These are phyloP conservation scores for Plasmodium adleri DNA, from an alignment of 169 alveolate species.

Conservation along the genomic window DNA sequence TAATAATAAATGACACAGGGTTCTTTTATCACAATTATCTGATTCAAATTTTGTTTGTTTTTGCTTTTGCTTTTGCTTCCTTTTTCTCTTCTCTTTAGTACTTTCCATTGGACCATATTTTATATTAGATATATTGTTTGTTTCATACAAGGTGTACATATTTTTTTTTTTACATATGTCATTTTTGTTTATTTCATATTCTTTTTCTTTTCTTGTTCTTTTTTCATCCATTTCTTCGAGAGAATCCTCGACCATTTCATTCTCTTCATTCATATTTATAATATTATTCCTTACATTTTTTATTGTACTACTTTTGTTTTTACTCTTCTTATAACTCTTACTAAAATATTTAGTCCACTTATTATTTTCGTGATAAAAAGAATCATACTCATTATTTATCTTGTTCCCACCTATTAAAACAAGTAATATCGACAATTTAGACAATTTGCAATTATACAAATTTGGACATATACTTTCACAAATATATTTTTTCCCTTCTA, in stretches of 20 bases:
- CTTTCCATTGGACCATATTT: neutral
- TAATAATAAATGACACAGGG: conserved; percentile 90
- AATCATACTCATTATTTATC: conserved; percentile 38
- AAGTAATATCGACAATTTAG: conserved; percentile 41
- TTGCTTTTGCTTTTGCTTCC: neutral
- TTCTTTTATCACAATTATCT: conserved; percentile 69
- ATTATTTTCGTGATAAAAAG: conserved; percentile 60
- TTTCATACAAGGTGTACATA: no score
- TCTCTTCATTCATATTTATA: neutral
- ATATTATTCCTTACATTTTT: neutral
- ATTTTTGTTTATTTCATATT: neutral
- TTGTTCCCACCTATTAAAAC: conserved; percentile 70
- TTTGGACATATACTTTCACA: conserved; percentile 75
- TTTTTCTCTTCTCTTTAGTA: neutral
- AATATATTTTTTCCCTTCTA: conserved; percentile 60
- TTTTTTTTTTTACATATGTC: conserved; percentile 31
- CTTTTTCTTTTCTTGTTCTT: neutral
- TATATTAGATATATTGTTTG: neutral
- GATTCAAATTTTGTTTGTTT: conserved; percentile 9
- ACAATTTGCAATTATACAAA: conserved; percentile 59
- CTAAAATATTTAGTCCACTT: conserved; percentile 59
- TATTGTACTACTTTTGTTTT: neutral
- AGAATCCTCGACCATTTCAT: conserved; percentile 7
- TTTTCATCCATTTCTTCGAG: conserved; percentile 65
- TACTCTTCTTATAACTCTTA: neutral